phyloP scores from a whole-genome alignment of 2,329 filamentous ascomycete species.

The Cytospora piceae region DNA sequence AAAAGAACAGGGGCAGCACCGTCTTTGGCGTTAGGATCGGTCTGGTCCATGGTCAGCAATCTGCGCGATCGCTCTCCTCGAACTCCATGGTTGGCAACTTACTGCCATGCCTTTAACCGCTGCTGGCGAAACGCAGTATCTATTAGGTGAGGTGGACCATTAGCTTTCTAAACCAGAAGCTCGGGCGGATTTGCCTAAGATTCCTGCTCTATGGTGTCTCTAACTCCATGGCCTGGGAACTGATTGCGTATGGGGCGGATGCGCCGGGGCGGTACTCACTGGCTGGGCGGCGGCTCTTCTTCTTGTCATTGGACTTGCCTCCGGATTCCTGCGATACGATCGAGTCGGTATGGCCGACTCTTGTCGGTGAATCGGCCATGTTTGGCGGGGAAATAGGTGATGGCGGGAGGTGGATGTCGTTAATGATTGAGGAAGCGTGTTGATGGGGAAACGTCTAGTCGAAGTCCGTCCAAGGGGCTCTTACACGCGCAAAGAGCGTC shows the following conservation, averaged over 20 bases:
- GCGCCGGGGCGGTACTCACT: conserved; percentile 59
- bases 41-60: conserved; percentile 49
- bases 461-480: neutral
- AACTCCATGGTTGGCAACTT: conserved; percentile 47
- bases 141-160: conserved; percentile 41
- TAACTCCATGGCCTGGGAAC: neutral
- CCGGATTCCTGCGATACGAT: conserved; percentile 59
- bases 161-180: conserved; percentile 26
- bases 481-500: conserved; percentile 10
- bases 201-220: neutral
- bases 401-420: conserved; percentile 14
- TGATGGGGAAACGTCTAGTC: conserved; percentile 17
- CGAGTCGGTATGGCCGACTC: conserved; percentile 54
- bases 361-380: conserved; percentile 54
- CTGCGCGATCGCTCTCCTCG: too few relatives aligned
- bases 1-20: conserved; percentile 88
- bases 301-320: conserved; percentile 67
- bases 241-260: conserved; percentile 4
- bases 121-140: conserved; percentile 98
- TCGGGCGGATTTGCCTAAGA: neutral
- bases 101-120: conserved; percentile 98
- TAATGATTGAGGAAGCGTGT: conserved; percentile 18
- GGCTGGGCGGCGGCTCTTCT: conserved; percentile 88
- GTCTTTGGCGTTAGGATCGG: conserved; percentile 96
- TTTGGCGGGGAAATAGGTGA: conserved; percentile 30